Evolutionary conservation across 257 asterid species (phyloP).

Genomic region (Plectranthus barbatus): DNA sequence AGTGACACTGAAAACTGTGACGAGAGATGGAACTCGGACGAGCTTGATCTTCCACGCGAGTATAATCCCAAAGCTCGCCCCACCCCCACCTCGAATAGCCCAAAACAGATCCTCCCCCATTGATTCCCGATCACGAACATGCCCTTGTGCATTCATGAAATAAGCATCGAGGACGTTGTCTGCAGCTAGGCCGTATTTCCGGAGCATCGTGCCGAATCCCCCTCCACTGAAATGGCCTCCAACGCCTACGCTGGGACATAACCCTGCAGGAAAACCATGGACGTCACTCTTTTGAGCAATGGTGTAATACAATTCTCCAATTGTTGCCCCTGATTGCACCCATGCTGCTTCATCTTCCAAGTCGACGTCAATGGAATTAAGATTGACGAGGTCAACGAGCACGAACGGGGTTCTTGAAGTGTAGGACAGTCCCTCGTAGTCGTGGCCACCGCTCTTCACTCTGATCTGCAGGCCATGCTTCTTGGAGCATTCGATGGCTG

Average conservation of each 20-base stretch:
- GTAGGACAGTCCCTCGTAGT: conserved; percentile 53
- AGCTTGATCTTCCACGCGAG: conserved; percentile 44
- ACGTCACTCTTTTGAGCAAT: conserved; percentile 25
- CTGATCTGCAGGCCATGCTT: conserved; percentile 23
- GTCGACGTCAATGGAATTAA: conserved; percentile 27
- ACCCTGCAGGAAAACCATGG: conserved; percentile 47
- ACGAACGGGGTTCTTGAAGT: conserved; percentile 25
- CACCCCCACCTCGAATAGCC: conserved; percentile 74
- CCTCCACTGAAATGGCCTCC: conserved; percentile 66
- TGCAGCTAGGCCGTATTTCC: conserved; percentile 43
- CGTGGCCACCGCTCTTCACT: conserved; percentile 54
- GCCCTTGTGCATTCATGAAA: conserved; percentile 28
- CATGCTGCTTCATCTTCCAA: conserved; percentile 34
- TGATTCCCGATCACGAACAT: conserved; percentile 28
- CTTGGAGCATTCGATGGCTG: conserved; percentile 32
- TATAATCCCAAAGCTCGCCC: conserved; percentile 47
- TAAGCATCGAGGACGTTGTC: conserved; percentile 43
- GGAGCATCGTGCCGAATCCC: conserved; percentile 41
- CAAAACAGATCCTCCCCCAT: conserved; percentile 61
- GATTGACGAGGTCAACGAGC: conserved; percentile 33
- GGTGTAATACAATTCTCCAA: conserved; percentile 46
- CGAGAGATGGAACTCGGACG: conserved; percentile 29
- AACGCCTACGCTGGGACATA: conserved; percentile 49
- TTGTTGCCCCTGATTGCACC: conserved; percentile 51
- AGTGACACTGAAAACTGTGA: conserved; percentile 32